Evolutionary conservation across 768 basidiomycete species (phyloP).

Genomic region (Candolleomyces aberdarensis): DNA sequence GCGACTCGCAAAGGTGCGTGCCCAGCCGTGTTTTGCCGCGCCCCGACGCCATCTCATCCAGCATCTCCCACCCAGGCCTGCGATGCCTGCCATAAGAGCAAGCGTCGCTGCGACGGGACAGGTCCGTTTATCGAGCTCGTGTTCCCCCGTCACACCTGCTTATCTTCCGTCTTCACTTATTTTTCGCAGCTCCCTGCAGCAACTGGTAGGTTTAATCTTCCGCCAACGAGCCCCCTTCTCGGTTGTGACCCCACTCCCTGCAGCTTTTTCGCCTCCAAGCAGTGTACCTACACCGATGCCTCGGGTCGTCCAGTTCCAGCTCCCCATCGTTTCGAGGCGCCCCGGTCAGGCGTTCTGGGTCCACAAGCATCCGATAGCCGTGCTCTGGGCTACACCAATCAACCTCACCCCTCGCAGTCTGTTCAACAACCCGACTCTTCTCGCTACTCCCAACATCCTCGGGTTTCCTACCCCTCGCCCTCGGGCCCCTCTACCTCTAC

Average conservation of each 20-base stretch:
- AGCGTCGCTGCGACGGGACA: slow-evolving; percentile 80
- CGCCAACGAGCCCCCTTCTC: slow-evolving; percentile 2
- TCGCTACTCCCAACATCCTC: slow-evolving; percentile 20
- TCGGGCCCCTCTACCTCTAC: slow-evolving; percentile 9
- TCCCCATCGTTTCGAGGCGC: slow-evolving; percentile 44
- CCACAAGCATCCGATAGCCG: slow-evolving; percentile 22
- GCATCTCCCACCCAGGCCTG: slow-evolving; percentile 47
- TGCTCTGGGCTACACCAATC: slow-evolving; percentile 6
- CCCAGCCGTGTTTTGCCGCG: background rate
- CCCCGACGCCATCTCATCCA: background rate
- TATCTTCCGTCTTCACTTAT: slow-evolving; percentile 10
- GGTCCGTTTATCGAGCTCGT: slow-evolving; percentile 38
- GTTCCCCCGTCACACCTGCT: slow-evolving; percentile 3
- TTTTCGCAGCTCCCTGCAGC: slow-evolving; percentile 64
- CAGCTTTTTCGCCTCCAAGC: slow-evolving; percentile 80
- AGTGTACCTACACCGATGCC: slow-evolving; percentile 78
- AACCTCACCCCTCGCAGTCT: slow-evolving; percentile 16
- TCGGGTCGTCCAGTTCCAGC: slow-evolving; percentile 79
- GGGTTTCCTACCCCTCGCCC: slow-evolving; percentile 14
- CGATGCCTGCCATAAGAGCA: slow-evolving; percentile 83
- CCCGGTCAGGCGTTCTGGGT: slow-evolving; percentile 30
- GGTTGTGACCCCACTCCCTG: slow-evolving; percentile 8
- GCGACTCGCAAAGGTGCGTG: slow-evolving; percentile 47
- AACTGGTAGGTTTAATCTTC: slow-evolving; percentile 57
- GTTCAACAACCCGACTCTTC: slow-evolving; percentile 22